Percentiles rank a stretch among this genome's conserved stretches.
Evolutionary conservation across 495 filamentous ascomycete genomes (phyloP).

Genomic region (Cryomyces antarcticus): DNA sequence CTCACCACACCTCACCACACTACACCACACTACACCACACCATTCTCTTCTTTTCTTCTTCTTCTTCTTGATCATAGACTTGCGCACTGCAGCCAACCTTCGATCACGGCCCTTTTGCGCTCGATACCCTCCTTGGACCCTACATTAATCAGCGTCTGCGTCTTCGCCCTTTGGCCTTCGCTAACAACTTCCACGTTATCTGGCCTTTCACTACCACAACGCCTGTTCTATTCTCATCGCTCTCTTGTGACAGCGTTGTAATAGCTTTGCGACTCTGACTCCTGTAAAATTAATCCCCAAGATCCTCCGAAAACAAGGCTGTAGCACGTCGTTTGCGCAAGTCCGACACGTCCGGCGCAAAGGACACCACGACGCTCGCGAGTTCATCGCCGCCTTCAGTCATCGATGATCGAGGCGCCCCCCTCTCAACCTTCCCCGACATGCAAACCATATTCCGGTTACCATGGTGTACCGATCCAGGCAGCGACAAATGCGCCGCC

Average conservation of each 20-base stretch:
- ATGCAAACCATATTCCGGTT: constrained; percentile 23
- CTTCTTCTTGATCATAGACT: neutral
- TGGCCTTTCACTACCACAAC: neutral
- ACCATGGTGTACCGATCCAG: constrained; percentile 17
- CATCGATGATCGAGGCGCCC: too few relatives aligned
- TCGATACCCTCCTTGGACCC: too few relatives aligned
- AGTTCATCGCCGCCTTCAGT: too few relatives aligned
- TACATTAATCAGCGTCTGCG: too few relatives aligned
- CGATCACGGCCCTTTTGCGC: neutral
- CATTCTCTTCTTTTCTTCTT: neutral
- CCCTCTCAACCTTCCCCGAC: neutral
- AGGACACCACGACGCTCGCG: neutral
- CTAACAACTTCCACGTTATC: neutral
- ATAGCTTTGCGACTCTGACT: neutral
- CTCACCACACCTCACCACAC: too few relatives aligned
- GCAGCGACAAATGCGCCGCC: constrained; percentile 13
- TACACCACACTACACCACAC: too few relatives aligned
- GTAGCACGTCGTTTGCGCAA: neutral
- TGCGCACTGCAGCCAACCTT: neutral
- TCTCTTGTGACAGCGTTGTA: neutral
- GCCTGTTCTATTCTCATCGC: neutral
- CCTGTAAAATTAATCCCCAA: neutral
- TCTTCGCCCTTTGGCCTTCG: too few relatives aligned
- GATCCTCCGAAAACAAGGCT: neutral
- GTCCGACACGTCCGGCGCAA: neutral